These are phyloP conservation scores for Suillus paluster DNA, from an alignment of 768 basidiomycete genomes.

Conservation along the genomic window DNA sequence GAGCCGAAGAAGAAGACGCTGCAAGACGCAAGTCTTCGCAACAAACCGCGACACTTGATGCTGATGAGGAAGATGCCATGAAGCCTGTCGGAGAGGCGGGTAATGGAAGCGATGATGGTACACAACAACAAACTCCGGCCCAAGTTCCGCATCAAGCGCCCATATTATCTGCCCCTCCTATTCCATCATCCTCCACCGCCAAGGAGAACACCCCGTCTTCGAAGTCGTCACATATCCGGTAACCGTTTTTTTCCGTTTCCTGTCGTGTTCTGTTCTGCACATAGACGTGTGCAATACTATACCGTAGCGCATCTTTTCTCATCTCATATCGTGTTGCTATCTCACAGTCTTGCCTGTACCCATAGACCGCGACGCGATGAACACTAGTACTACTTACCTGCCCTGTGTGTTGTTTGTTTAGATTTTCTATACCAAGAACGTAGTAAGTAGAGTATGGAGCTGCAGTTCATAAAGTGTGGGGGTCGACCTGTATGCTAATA, in stretches of 20 bases:
- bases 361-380: conserved; percentile 9
- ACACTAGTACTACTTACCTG: conserved; percentile 10
- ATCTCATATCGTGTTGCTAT: conserved; percentile 13
- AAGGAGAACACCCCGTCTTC: conserved; percentile 21
- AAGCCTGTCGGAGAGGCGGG: conserved; percentile 58
- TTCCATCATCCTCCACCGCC: conserved; percentile 22
- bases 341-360: conserved; percentile 8
- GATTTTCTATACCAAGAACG: conserved; percentile 29
- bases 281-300: conserved; percentile 3
- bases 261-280: conserved; percentile 5
- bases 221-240: conserved; percentile 16
- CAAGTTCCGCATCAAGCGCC: conserved; percentile 30
- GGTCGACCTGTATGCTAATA: conserved; percentile 9
- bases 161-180: conserved; percentile 37
- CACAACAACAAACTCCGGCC: not conserved
- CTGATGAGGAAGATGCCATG: conserved; percentile 59
- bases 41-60: conserved; percentile 16
- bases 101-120: conserved; percentile 10
- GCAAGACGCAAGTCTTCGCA: conserved; percentile 23
- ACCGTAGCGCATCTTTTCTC: conserved; percentile 7
- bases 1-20: conserved; percentile 60
- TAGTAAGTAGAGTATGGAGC: conserved; percentile 4
- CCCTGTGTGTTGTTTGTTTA: conserved; percentile 4
- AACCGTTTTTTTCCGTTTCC: not conserved
- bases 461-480: conserved; percentile 2